Evolutionary conservation across 1,139 yeast species (phyloP).

Genomic region (Yamadazyma blattariae): DNA sequence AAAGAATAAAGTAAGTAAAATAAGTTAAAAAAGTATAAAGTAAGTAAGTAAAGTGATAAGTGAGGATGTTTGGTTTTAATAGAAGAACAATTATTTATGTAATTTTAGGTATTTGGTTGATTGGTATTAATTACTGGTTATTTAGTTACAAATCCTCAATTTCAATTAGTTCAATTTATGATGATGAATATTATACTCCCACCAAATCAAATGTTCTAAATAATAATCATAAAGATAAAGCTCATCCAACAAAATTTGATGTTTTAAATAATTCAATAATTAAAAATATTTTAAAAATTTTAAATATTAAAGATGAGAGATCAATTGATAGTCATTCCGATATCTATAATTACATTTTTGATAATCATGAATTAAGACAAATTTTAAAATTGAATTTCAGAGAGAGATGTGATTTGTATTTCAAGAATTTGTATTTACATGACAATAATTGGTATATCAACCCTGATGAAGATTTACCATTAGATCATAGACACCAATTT

Average conservation of each 20-base stretch:
- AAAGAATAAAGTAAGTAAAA: no score
- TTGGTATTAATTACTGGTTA: conserved; percentile 12
- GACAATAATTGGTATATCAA: conserved; percentile 26
- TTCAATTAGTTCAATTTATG: conserved; percentile 9
- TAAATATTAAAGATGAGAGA: conserved; percentile 16
- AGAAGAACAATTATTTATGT: neutral
- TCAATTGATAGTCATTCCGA: conserved; percentile 19
- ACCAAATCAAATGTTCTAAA: neutral
- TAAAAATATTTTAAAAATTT: conserved; percentile 7
- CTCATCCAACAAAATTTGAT: conserved; percentile 5
- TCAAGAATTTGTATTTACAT: conserved; percentile 21
- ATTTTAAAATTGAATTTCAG: conserved; percentile 21
- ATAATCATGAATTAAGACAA: conserved; percentile 20
- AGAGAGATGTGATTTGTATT: conserved; percentile 30
- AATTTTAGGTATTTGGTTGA: conserved; percentile 10
- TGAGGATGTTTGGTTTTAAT: neutral
- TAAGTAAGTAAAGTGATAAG: no score
- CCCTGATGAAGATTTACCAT: conserved; percentile 20
- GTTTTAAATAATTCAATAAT: conserved; percentile 7
- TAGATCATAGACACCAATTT: conserved; percentile 19
- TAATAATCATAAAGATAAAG: neutral
- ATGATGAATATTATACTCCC: conserved; percentile 6
- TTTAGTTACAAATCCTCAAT: conserved; percentile 8
- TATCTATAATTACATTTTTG: conserved; percentile 21
- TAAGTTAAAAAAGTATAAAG: no score